Conservation (phyloP, 2,329 filamentous ascomycete species). For the Immersiporthe knoxdaviesiana region DNA sequence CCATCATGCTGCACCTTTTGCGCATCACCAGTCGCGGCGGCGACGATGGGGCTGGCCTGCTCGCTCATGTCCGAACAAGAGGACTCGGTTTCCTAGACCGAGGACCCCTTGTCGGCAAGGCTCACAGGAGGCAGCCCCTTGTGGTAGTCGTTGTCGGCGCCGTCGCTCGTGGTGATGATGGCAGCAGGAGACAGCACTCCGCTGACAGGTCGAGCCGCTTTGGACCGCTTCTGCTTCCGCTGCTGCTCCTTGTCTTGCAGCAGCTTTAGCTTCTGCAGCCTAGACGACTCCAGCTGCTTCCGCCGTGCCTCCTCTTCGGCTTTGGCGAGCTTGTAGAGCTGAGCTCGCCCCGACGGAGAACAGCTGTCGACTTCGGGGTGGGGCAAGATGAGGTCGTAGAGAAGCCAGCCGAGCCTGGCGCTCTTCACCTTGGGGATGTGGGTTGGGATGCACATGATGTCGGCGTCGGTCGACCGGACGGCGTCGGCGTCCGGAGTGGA, state of each 20-base stretch:
- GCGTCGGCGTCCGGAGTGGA: not conserved
- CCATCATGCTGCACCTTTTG: not conserved
- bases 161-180: not conserved
- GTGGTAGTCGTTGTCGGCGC: not conserved
- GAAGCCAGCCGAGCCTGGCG: not conserved
- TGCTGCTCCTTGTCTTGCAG: not conserved
- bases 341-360: not conserved
- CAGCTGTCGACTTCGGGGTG: conserved; percentile 3
- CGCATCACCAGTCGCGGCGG: not conserved
- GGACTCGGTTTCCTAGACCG: not conserved
- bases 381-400: not conserved
- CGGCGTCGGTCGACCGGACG: not conserved
- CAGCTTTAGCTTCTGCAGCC: not conserved
- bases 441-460: conserved; percentile 5
- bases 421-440: conserved; percentile 15
- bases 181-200: not conserved
- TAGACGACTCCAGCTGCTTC: not conserved
- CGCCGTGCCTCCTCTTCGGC: conserved; percentile 3
- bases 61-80: not conserved
- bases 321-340: not conserved
- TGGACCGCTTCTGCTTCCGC: not conserved
- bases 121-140: not conserved
- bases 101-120: not conserved
- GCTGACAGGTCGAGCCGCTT: not conserved
- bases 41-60: not conserved